phyloP scores from a whole-genome alignment of 345 rosid genomes.

The Turritis glabra region DNA sequence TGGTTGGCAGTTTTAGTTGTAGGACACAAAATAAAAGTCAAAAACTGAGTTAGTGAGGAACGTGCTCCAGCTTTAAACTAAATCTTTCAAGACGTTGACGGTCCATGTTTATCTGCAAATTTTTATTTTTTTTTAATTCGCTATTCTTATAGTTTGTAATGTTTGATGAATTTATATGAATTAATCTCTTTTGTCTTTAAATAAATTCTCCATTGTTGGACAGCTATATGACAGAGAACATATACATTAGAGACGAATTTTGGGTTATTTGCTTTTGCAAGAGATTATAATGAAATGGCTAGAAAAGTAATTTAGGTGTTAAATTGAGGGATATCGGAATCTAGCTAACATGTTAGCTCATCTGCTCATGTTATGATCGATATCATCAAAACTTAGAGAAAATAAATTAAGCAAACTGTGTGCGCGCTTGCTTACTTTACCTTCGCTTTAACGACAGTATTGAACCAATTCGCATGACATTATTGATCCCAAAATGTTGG shows the following conservation, averaged over 20 bases:
- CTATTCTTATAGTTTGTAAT: neutral
- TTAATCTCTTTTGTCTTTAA: neutral
- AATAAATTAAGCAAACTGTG: neutral
- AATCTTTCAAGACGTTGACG: constrained; percentile 29
- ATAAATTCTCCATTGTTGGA: neutral
- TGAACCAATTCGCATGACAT: constrained; percentile 16
- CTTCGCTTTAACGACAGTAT: neutral
- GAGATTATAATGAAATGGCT: neutral
- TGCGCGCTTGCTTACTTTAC: constrained; percentile 1
- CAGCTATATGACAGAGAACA: constrained; percentile 19
- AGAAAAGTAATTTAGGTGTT: neutral
- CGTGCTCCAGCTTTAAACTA: constrained; percentile 33
- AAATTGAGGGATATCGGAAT: neutral
- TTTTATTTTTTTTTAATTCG: neutral
- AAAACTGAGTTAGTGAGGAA: constrained; percentile 36
- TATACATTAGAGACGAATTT: neutral
- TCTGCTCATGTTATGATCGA: neutral
- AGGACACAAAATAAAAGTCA: constrained; percentile 11
- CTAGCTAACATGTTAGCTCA: neutral
- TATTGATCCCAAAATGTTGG: constrained; percentile 35
- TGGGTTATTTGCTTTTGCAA: neutral
- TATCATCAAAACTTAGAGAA: neutral
- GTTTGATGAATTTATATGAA: constrained; percentile 20
- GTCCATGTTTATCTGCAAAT: constrained; percentile 19
- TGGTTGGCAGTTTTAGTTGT: constrained; percentile 35